A percentile compares a stretch with the other conserved stretches of the same genome.
Conservation (phyloP, 768 basidiomycete species). For the Crassisporium funariophilum region DNA sequence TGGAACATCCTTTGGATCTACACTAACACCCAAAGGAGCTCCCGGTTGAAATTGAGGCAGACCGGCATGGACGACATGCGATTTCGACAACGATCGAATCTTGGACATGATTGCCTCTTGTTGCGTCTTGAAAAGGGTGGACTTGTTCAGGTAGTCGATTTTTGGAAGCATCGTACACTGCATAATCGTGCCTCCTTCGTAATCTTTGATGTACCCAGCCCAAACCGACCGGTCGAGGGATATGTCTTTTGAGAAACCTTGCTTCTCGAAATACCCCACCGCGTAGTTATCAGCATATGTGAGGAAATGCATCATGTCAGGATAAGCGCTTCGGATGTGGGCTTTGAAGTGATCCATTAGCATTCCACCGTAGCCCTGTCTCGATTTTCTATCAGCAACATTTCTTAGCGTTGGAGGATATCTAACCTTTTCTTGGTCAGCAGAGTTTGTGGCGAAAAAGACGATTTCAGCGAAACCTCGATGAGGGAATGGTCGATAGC, state of each 20-base stretch:
- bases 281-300: constrained; percentile 99
- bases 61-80: constrained; percentile 85
- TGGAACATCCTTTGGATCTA: constrained; percentile 82
- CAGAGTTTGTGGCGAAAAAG: constrained; percentile 96
- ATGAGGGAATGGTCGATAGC: constrained; percentile 94
- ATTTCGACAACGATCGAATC: constrained; percentile 83
- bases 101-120: constrained; percentile 88
- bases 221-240: constrained; percentile 87
- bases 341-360: constrained; percentile 99
- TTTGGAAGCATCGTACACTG: constrained; percentile 95
- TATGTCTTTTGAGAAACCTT: constrained; percentile 98
- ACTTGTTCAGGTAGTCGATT: constrained; percentile 85
- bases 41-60: constrained; percentile 74
- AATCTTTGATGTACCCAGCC: constrained; percentile 99
- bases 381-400: background rate
- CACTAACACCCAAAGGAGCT: constrained; percentile 45
- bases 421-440: constrained; percentile 93
- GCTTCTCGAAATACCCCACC: constrained; percentile 98
- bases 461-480: constrained; percentile 97
- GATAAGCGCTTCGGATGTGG: constrained; percentile 81
- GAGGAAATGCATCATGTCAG: constrained; percentile 90
- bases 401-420: background rate
- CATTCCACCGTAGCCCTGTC: constrained; percentile 94
- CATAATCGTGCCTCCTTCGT: constrained; percentile 99
- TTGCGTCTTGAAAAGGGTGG: constrained; percentile 73